Conservation (phyloP, 192 early-diverging fungal species). For the Pecoramyces ruminantium region DNA sequence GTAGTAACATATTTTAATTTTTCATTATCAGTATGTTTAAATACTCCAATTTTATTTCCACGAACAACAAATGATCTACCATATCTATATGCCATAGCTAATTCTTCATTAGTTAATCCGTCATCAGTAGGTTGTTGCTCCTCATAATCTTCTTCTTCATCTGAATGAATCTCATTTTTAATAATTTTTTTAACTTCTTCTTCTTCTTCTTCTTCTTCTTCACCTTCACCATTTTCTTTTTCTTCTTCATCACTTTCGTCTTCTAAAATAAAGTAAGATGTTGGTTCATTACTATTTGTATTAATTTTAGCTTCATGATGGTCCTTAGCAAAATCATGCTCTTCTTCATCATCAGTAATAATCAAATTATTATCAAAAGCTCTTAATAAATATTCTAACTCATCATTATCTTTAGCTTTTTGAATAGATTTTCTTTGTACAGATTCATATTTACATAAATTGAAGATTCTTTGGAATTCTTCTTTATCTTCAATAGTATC, state of each 20-base stretch:
- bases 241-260: conserved; percentile 15
- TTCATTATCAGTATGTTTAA: conserved; percentile 53
- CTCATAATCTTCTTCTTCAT: neutral
- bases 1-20: conserved; percentile 59
- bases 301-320: conserved; percentile 12
- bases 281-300: conserved; percentile 3
- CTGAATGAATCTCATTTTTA: conserved; percentile 3
- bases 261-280: neutral
- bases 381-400: conserved; percentile 1
- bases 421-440: neutral
- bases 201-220: conserved; percentile 22
- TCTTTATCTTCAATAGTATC: neutral
- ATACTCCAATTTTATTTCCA: conserved; percentile 77
- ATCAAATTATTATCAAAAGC: conserved; percentile 10
- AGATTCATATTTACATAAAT: neutral
- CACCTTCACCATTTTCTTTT: conserved; percentile 18
- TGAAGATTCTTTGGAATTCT: neutral
- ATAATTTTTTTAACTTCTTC: conserved; percentile 18
- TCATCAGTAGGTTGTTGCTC: conserved; percentile 3
- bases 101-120: conserved; percentile 12
- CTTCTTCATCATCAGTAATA: conserved; percentile 2
- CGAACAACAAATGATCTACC: conserved; percentile 81
- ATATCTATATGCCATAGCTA: conserved; percentile 70
- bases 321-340: conserved; percentile 3
- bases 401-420: conserved; percentile 1